A percentile compares a stretch with the other conserved stretches of the same genome.
These are phyloP conservation scores for Pelargonium fulgidum DNA, from an alignment of 441 rosid genomes.

Conservation along the genomic window DNA sequence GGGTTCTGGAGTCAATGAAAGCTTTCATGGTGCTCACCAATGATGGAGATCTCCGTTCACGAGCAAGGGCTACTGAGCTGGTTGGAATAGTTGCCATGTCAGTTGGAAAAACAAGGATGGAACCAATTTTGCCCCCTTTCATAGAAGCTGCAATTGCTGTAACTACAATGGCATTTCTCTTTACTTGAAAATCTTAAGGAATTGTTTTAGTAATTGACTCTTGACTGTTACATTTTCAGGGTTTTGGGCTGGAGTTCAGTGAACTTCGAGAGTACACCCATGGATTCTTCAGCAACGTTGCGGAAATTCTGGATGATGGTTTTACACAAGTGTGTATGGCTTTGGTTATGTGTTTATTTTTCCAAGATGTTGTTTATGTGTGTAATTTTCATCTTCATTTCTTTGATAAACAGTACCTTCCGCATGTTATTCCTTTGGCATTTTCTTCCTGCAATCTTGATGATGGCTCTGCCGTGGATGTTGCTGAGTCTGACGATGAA, in stretches of 20 bases:
- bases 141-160: slow-evolving; percentile 95
- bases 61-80: slow-evolving; percentile 98
- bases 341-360: slow-evolving; percentile 18
- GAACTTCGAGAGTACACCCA: slow-evolving; percentile 96
- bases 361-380: slow-evolving; percentile 11
- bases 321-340: slow-evolving; percentile 59
- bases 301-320: slow-evolving; percentile 86
- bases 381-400: slow-evolving; percentile 12
- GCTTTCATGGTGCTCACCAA: slow-evolving; percentile 83
- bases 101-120: slow-evolving; percentile 79
- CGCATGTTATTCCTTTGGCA: slow-evolving; percentile 82
- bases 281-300: slow-evolving; percentile 95
- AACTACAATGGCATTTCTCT: slow-evolving; percentile 28
- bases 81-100: slow-evolving; percentile 98
- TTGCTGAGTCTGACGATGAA: slow-evolving; percentile 93
- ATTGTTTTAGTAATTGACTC: slow-evolving; percentile 14
- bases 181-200: slow-evolving; percentile 17
- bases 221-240: slow-evolving; percentile 40
- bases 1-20: slow-evolving; percentile 82
- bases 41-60: slow-evolving; percentile 87
- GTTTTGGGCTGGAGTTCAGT: slow-evolving; percentile 86
- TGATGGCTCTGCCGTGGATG: slow-evolving; percentile 93
- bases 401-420: slow-evolving; percentile 64
- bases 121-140: slow-evolving; percentile 71
- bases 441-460: slow-evolving; percentile 95